A percentile compares a stretch with the other conserved stretches of the same genome.
Conservation (phyloP, 2,329 filamentous ascomycete genomes). For the Paecilomyces variotii region DNA sequence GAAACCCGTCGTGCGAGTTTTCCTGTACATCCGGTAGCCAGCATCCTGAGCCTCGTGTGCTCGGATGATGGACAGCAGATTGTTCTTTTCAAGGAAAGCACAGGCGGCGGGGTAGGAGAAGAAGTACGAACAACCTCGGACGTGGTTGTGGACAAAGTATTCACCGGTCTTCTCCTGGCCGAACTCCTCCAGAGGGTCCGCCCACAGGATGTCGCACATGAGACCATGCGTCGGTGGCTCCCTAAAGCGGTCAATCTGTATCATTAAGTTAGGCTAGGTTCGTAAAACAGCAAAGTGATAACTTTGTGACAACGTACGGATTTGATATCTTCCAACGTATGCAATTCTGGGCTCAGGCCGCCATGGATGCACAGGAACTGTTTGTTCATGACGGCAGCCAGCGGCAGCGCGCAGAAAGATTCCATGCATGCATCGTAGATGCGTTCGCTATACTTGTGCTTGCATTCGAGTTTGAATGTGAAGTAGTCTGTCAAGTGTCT, state of each 20-base stretch:
- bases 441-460: constrained; percentile 96
- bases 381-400: constrained; percentile 99
- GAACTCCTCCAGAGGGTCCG: constrained; percentile 95
- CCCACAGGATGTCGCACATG: constrained; percentile 99
- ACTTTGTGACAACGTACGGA: constrained; percentile 50
- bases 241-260: constrained; percentile 88
- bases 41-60: constrained; percentile 98
- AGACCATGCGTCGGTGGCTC: constrained; percentile 95
- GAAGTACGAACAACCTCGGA: constrained; percentile 97
- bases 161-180: constrained; percentile 97
- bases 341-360: constrained; percentile 88
- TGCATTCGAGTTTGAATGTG: constrained; percentile 99
- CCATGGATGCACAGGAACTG: constrained; percentile 98
- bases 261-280: constrained; percentile 14
- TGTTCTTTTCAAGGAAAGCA: constrained; percentile 98
- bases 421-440: constrained; percentile 98
- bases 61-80: constrained; percentile 90
- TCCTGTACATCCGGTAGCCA: constrained; percentile 97
- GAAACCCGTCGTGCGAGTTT: constrained; percentile 95
- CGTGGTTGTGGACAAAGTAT: constrained; percentile 96
- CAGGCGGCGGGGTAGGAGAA: constrained; percentile 97
- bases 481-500: constrained; percentile 99
- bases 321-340: constrained; percentile 90
- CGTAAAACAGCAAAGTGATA: constrained; percentile 1
- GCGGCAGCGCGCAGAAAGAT: constrained; percentile 86